Evolutionary conservation across 2,329 filamentous ascomycete species (phyloP), one percentile per base, ranked within the genome.

Genomic region (Exophiala calicioides): DNA sequence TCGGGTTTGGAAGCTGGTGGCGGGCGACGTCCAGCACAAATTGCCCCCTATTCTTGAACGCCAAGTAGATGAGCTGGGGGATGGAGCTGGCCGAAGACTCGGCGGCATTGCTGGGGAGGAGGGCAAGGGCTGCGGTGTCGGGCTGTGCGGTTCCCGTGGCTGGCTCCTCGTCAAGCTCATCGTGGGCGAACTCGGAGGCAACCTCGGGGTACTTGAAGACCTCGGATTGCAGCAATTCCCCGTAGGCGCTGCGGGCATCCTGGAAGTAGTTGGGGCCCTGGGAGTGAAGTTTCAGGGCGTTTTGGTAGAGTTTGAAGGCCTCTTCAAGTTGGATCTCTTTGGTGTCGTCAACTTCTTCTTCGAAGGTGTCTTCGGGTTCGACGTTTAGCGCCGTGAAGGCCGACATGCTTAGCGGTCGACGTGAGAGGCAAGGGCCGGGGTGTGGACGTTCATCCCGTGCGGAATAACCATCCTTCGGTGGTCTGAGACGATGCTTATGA

Each of bases 311-410:
- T 70, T 96, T 97, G 53, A 98, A 75, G 36, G 93, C 90, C 71
- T 98, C 93, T 62, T 98, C 93, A 62, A 97, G 91, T 76, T 95
- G 90, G 41, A 98, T 83, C 68, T 97, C 91, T 66, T 91, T 93
- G 24, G 90, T 95, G 61, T 93, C 90, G 66, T 98, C 93, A 62
- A 95, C 75, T 68, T 96, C 90, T 60, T 95, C 88, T 64, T 95
- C 90, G 55, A 85, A 75, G 47, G 88, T 88, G 62, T 94, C 88
- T 70, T 96, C 93, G 7, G 88, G 86, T 68, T 96, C 90, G 69
- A 97, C 81, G 66, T 98, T 98, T 68, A 59, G 40, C 8, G 58
- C 56, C 18, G 54, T 52, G 45, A 58, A 59, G 16, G 47, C 54
- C 15, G 56, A 58, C 57, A 59, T 59, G 47, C 21, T 47, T 32